phyloP scores from a whole-genome alignment of 371 early-diverging fungal genomes.

The Smittium culicis region DNA sequence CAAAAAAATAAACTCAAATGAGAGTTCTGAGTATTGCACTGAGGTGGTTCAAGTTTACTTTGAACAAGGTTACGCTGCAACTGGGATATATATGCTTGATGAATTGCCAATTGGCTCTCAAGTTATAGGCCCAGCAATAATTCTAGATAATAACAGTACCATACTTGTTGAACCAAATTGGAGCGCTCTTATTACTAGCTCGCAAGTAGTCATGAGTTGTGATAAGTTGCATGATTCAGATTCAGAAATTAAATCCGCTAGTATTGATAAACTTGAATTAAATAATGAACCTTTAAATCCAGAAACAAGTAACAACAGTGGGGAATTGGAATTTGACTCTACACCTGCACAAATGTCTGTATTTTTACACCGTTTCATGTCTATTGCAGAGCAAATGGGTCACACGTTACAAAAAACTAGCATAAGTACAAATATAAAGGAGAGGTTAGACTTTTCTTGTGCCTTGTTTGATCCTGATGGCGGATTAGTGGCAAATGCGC shows the following conservation, averaged over 20 bases:
- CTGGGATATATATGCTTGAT: conserved; percentile 58
- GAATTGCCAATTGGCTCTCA: conserved; percentile 45
- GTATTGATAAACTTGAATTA: background rate
- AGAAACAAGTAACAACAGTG: background rate
- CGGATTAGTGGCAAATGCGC: conserved; percentile 79
- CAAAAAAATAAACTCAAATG: background rate
- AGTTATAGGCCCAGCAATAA: conserved; percentile 72
- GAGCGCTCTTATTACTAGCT: conserved; percentile 53
- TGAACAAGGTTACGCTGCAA: conserved; percentile 50
- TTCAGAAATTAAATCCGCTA: background rate
- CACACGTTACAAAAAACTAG: conserved; percentile 84
- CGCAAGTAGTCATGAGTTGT: conserved; percentile 67
- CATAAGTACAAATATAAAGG: conserved; percentile 93
- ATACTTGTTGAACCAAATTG: conserved; percentile 74
- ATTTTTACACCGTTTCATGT: conserved; percentile 93
- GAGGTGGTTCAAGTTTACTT: conserved; percentile 51
- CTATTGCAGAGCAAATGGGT: conserved; percentile 97
- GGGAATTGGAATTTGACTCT: background rate
- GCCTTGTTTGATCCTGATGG: conserved; percentile 91
- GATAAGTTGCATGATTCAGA: too few relatives aligned
- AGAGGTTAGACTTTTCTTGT: conserved; percentile 90
- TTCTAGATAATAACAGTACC: conserved; percentile 77
- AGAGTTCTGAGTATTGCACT: conserved; percentile 21
- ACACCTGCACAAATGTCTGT: conserved; percentile 57
- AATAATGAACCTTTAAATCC: background rate